These are phyloP conservation scores for Henckelia pumila DNA, from an alignment of 257 asterid species.

Conservation along the genomic window DNA sequence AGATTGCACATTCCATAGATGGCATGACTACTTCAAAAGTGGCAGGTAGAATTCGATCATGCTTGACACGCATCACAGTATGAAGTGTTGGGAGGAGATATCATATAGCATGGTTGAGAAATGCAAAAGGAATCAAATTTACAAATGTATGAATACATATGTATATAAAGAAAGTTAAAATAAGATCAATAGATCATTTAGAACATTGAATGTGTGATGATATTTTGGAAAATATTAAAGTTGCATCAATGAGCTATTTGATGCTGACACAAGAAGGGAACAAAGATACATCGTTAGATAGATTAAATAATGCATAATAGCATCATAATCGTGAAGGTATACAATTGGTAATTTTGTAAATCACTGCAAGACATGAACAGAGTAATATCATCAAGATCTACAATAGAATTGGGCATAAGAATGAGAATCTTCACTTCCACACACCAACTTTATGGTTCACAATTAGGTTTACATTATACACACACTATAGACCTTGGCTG, in stretches of 20 bases:
- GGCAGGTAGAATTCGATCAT: neutral
- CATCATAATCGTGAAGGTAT: neutral
- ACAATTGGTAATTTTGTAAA: neutral
- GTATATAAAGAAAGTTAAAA: neutral
- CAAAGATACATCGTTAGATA: neutral
- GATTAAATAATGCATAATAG: too few species aligned
- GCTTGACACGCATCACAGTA: neutral
- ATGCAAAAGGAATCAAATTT: too few species aligned
- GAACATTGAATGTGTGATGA: neutral
- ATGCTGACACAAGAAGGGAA: neutral
- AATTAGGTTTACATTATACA: neutral
- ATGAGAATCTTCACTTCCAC: neutral
- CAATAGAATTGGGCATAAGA: neutral
- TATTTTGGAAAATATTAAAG: neutral
- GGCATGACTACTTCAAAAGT: neutral
- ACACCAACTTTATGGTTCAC: neutral
- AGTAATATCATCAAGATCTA: neutral
- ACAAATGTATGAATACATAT: too few species aligned
- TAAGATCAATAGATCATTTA: too few species aligned
- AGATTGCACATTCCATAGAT: neutral
- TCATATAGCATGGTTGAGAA: neutral
- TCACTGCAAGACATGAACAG: too few species aligned
- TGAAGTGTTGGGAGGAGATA: neutral
- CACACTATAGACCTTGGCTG: neutral
- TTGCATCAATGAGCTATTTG: neutral